phyloP scores from a whole-genome alignment of 345 rosid species.

The Pistacia integerrima region DNA sequence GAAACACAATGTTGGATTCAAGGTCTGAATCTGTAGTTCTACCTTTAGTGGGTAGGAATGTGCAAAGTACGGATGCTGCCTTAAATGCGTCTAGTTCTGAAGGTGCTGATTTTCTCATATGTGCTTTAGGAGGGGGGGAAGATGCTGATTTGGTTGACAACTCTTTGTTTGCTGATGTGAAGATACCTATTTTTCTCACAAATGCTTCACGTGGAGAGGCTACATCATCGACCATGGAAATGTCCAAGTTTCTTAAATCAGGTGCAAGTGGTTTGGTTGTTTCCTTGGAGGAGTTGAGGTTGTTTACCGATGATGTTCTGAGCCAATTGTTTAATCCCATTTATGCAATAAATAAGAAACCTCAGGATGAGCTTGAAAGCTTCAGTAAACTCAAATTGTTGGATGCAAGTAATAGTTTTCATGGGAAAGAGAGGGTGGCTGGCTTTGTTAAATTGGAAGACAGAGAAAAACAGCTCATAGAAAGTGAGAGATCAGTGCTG shows the following conservation, averaged over 20 bases:
- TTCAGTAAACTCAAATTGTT: conserved; percentile 19
- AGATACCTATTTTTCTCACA: conserved; percentile 59
- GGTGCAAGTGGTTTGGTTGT: conserved; percentile 85
- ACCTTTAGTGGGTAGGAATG: conserved; percentile 86
- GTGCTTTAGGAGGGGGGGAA: conserved; percentile 37
- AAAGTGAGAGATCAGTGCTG: conserved; percentile 67
- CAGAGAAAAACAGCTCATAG: conserved; percentile 65
- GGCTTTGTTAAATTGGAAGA: conserved; percentile 73
- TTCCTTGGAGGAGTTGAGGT: conserved; percentile 65
- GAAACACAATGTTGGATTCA: conserved; percentile 80
- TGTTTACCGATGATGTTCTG: conserved; percentile 51
- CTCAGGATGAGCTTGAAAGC: conserved; percentile 30
- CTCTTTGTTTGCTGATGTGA: conserved; percentile 56
- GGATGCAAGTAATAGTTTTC: conserved; percentile 31
- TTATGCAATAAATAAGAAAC: conserved; percentile 25
- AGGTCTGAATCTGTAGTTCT: conserved; percentile 68
- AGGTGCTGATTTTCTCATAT: conserved; percentile 94
- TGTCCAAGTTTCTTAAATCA: conserved; percentile 38
- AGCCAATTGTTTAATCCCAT: conserved; percentile 43
- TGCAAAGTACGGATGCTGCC: conserved; percentile 63
- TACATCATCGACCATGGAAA: conserved; percentile 27
- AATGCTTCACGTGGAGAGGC: conserved; percentile 31
- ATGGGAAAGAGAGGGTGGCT: conserved; percentile 32
- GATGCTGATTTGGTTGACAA: conserved; percentile 34
- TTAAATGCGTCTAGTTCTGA: conserved; percentile 73